These are phyloP conservation scores for Parachaetomium inaequale DNA, from an alignment of 495 filamentous ascomycete genomes.

Conservation along the genomic window DNA sequence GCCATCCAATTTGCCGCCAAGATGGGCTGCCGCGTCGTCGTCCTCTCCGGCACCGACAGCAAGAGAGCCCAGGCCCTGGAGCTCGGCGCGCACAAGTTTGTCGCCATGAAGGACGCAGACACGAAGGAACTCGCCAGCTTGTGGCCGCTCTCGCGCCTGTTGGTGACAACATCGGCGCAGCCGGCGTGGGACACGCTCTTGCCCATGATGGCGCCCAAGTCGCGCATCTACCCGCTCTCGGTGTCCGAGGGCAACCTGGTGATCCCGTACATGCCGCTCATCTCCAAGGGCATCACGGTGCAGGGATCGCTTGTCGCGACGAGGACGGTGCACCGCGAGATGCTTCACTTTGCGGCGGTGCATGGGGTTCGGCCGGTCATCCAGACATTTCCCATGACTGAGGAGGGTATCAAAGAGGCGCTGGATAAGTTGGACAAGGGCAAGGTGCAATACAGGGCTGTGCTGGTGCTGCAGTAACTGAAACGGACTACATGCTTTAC, in stretches of 20 bases:
- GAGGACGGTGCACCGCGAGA: conserved; percentile 38
- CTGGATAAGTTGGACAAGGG: conserved; percentile 75
- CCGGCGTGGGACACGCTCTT: conserved; percentile 32
- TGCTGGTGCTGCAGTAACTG: conserved; percentile 9
- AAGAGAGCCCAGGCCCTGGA: conserved; percentile 54
- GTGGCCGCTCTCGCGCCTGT: not conserved
- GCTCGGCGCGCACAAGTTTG: conserved; percentile 57
- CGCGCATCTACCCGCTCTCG: not conserved
- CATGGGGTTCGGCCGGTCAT: conserved; percentile 37
- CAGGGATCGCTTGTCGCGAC: conserved; percentile 34
- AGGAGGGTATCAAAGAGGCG: conserved; percentile 42
- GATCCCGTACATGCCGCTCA: conserved; percentile 23
- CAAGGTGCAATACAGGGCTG: conserved; percentile 45
- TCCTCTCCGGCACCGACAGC: conserved; percentile 48
- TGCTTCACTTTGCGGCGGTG: conserved; percentile 42
- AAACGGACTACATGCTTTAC: not conserved
- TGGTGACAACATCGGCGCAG: conserved; percentile 32
- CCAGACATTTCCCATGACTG: conserved; percentile 16
- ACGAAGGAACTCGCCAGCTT: not conserved
- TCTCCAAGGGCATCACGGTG: not conserved
- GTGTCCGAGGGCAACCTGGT: not conserved
- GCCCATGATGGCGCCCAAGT: not conserved
- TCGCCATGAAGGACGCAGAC: conserved; percentile 32
- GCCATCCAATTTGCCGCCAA: conserved; percentile 58
- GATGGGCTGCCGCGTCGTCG: conserved; percentile 58